Conservation (phyloP, 2,329 filamentous ascomycete species). For the Penicillium sp. region DNA sequence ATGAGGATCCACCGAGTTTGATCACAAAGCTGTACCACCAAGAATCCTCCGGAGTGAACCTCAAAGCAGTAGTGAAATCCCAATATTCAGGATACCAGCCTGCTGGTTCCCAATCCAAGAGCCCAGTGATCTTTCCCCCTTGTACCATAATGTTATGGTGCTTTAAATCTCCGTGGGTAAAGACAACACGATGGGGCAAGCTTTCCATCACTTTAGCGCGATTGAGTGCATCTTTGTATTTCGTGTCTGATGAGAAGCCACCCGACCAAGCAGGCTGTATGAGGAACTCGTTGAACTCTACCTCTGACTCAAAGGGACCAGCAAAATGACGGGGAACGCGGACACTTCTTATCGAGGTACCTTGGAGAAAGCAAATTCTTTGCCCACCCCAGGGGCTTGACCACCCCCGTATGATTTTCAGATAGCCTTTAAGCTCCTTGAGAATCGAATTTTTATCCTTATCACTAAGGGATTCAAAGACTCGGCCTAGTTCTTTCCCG, state of each 20-base stretch:
- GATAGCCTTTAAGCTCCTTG: constrained; percentile 31
- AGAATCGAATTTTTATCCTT: constrained; percentile 28
- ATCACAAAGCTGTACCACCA: constrained; percentile 23
- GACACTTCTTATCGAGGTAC: constrained; percentile 28
- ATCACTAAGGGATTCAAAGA: constrained; percentile 28
- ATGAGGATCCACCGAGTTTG: constrained; percentile 13
- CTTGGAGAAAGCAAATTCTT: constrained; percentile 30
- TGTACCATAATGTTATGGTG: constrained; percentile 17
- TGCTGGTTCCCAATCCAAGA: constrained; percentile 23
- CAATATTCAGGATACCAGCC: constrained; percentile 1
- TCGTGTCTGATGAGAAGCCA: constrained; percentile 21
- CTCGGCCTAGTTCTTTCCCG: constrained; percentile 32
- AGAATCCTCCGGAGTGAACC: constrained; percentile 13
- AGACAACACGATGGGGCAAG: constrained; percentile 24
- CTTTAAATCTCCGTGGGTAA: constrained; percentile 23
- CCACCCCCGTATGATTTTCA: constrained; percentile 34
- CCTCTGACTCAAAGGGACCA: constrained; percentile 29
- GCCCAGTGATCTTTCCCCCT: constrained; percentile 17
- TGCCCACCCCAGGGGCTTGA: constrained; percentile 24
- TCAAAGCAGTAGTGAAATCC: too few relatives aligned
- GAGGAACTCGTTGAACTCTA: constrained; percentile 31
- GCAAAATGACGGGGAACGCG: constrained; percentile 26
- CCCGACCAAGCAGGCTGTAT: constrained; percentile 23
- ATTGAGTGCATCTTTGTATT: constrained; percentile 23
- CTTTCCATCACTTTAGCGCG: constrained; percentile 19